Percentiles rank a stretch among this genome's conserved stretches.
Evolutionary conservation across 768 basidiomycete genomes (phyloP).

Genomic region (Xerocomus brunneocitrinus): DNA sequence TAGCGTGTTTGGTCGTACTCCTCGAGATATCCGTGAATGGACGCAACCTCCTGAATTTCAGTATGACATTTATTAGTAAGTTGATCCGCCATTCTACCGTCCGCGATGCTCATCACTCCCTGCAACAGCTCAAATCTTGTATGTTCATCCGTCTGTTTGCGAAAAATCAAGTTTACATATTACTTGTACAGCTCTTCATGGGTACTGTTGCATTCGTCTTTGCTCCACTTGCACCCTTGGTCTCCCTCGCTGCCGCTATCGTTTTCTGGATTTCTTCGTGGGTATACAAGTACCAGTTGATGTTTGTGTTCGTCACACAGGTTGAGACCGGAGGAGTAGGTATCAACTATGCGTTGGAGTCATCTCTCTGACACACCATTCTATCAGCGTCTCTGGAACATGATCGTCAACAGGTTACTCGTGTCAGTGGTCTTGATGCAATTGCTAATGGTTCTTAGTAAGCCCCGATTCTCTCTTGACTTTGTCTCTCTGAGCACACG

Average conservation of each 20-base stretch:
- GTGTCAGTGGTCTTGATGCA: constrained; percentile 84
- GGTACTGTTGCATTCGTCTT: constrained; percentile 92
- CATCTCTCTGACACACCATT: constrained; percentile 2
- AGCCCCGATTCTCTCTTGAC: constrained; percentile 27
- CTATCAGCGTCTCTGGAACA: constrained; percentile 83
- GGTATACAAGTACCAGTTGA: constrained; percentile 95
- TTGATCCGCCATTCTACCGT: constrained; percentile 7
- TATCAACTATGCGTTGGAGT: constrained; percentile 12
- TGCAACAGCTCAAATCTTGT: constrained; percentile 52
- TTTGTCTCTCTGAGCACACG: not conserved
- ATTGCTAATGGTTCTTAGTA: constrained; percentile 78
- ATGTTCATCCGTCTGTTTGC: constrained; percentile 18
- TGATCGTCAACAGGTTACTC: constrained; percentile 85
- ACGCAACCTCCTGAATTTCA: constrained; percentile 89
- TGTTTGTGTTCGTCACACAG: constrained; percentile 87
- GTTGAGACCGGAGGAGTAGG: constrained; percentile 92
- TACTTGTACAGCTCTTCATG: constrained; percentile 64
- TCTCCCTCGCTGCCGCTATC: constrained; percentile 72
- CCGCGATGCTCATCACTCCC: not conserved
- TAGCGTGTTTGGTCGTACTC: constrained; percentile 82
- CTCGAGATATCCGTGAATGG: constrained; percentile 85
- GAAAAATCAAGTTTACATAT: constrained; percentile 6
- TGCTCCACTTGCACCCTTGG: constrained; percentile 90
- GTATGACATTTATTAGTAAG: constrained; percentile 80
- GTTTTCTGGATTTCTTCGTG: constrained; percentile 86